A percentile compares a stretch with the other conserved stretches of the same genome.
These are phyloP conservation scores for Peronosclerospora sorghi DNA, from an alignment of 352 stramenopile genomes.

Conservation along the genomic window DNA sequence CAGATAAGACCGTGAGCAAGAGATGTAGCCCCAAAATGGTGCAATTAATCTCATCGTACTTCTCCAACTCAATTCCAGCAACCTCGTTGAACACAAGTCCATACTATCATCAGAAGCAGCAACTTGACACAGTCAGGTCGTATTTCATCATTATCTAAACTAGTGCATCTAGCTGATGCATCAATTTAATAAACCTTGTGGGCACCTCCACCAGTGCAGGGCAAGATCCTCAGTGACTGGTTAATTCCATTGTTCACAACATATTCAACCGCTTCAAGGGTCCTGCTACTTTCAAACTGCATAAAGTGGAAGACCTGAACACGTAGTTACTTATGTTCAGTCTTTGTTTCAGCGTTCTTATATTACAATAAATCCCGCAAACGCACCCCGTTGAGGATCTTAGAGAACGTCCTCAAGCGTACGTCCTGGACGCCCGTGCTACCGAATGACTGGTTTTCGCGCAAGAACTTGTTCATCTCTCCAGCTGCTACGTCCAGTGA, in stretches of 20 bases:
- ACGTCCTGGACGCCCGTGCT: constrained; percentile 82
- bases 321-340: background rate
- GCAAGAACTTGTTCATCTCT: constrained; percentile 82
- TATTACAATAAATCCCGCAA: too few relatives aligned
- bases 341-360: too few relatives aligned
- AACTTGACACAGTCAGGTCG: background rate
- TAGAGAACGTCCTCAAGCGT: constrained; percentile 72
- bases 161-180: background rate
- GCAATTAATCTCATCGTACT: constrained; percentile 92
- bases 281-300: constrained; percentile 71
- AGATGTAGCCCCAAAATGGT: constrained; percentile 96
- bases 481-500: constrained; percentile 68
- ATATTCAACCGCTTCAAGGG: constrained; percentile 63
- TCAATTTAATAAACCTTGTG: constrained; percentile 49
- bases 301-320: constrained; percentile 93
- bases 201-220: constrained; percentile 71
- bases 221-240: constrained; percentile 65
- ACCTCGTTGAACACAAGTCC: constrained; percentile 54
- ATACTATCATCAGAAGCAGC: constrained; percentile 31
- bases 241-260: constrained; percentile 68
- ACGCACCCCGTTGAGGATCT: constrained; percentile 83
- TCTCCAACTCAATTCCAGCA: constrained; percentile 74
- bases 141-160: background rate
- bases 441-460: constrained; percentile 72
- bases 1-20: constrained; percentile 89